phyloP scores from a whole-genome alignment of 306 rosid species.

The Vigna radiata region DNA sequence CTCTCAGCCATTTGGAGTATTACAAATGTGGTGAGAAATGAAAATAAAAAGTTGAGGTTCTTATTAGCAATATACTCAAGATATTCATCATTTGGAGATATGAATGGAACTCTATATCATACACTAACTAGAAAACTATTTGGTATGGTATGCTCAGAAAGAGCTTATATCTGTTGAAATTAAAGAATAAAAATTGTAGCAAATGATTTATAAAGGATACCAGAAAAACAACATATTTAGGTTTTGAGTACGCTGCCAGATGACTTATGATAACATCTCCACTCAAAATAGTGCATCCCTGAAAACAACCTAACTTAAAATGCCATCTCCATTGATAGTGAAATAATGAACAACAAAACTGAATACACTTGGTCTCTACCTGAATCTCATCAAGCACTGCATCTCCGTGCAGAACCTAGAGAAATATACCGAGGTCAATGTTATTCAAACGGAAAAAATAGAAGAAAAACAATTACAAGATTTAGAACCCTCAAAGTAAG shows the following conservation, averaged over 20 bases:
- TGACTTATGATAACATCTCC: constrained; percentile 94
- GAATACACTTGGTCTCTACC: constrained; percentile 57
- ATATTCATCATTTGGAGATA: constrained; percentile 22
- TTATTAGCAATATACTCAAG: not conserved
- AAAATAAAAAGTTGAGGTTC: not conserved
- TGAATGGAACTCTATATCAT: not conserved
- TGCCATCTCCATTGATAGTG: constrained; percentile 1
- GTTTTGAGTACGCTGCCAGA: constrained; percentile 76
- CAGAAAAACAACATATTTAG: constrained; percentile 65
- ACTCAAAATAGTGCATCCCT: constrained; percentile 95
- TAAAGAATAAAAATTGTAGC: constrained; percentile 6
- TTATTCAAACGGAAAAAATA: not conserved
- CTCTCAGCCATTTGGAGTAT: not conserved
- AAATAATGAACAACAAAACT: constrained; percentile 26
- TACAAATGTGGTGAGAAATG: not conserved
- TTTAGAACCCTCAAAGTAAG: constrained; percentile 11
- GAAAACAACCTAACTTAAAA: constrained; percentile 28
- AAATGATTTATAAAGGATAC: constrained; percentile 45
- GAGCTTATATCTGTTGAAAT: constrained; percentile 3
- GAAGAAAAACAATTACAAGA: not conserved
- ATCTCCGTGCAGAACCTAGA: constrained; percentile 93
- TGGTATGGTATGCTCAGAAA: constrained; percentile 24
- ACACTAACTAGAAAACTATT: constrained; percentile 3
- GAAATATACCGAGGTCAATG: constrained; percentile 23
- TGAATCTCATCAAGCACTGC: constrained; percentile 81